A percentile compares a stretch with the other conserved stretches of the same genome.
Conservation (phyloP, 129 eudicot species). For the Centella asiatica region DNA sequence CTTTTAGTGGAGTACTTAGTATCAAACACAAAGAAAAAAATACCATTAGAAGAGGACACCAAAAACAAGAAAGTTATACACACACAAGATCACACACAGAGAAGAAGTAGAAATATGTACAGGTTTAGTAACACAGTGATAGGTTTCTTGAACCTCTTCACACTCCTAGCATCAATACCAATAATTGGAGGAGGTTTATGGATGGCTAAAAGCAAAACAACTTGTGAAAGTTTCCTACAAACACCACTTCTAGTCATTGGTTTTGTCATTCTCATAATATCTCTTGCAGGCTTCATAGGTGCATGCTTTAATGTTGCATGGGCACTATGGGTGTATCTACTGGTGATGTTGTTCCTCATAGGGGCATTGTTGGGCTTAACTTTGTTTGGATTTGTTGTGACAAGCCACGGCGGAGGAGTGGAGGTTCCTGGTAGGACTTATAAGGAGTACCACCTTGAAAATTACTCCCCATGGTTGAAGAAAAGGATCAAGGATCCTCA, state of each 20-base stretch:
- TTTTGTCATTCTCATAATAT: slow-evolving; percentile 58
- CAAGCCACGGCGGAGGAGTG: slow-evolving; percentile 61
- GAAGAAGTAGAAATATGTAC: slow-evolving; percentile 28
- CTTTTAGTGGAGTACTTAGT: slow-evolving; percentile 13
- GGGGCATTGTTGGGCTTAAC: slow-evolving; percentile 50
- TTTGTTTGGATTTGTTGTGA: slow-evolving; percentile 75
- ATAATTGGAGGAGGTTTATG: slow-evolving; percentile 82
- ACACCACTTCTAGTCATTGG: slow-evolving; percentile 71
- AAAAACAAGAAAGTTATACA: slow-evolving; percentile 15
- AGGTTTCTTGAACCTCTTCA: slow-evolving; percentile 82
- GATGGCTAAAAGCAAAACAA: slow-evolving; percentile 73
- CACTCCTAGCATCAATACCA: slow-evolving; percentile 72
- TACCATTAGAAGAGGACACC: slow-evolving; percentile 8
- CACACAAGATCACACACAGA: slow-evolving; percentile 10
- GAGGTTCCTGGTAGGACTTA: slow-evolving; percentile 61
- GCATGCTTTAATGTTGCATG: slow-evolving; percentile 80
- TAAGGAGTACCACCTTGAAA: slow-evolving; percentile 57
- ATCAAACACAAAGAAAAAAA: slow-evolving; percentile 15
- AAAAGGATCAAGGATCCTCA: slow-evolving; percentile 45
- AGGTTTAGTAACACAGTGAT: slow-evolving; percentile 76
- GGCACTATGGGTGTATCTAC: slow-evolving; percentile 71
- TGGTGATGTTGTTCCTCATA: slow-evolving; percentile 64
- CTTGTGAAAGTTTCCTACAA: slow-evolving; percentile 84
- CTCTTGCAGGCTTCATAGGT: slow-evolving; percentile 84
- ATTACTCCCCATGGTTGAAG: slow-evolving; percentile 76